Base-by-base conservation (phyloP, 1,139 yeast species). In the Lodderomyces parapsilosis region DNA sequence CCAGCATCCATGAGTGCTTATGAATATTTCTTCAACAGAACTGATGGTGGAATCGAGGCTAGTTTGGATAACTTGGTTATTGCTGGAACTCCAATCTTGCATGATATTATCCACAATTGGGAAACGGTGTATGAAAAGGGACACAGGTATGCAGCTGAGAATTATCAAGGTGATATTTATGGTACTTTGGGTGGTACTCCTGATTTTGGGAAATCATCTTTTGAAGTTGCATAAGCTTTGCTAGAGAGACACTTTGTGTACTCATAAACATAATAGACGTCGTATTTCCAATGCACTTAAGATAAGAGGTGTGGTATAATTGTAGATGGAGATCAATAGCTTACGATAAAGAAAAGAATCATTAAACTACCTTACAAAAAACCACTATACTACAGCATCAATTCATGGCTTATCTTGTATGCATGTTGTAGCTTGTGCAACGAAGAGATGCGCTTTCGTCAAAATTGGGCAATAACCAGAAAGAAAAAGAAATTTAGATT, bases 131-230 rank as follows among this genome's bases (percentile, higher is more conserved):
- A 80, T 60, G 57, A 52, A 42, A 42, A 51, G 2, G 68, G 70
- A 39, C 58, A 58, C 34, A 65, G 68, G 44, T 65, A 68, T 46
- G 59, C 63, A 41, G 67, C 84, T 15, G 63, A 63, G 27, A 80
- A 80, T 65, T 81, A 81, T 56, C 66, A 80, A 44, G 87, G 87
- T 46, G 86, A 81, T 55, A 71, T 78, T 45, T 75, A 68, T 50
- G 81, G 76, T 41, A 68, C 83, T 38, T 68, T 80, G 57, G 81
- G 68, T 22, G 67, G 67, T 7, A 56, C 49, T 17, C 65, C 66
- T 39, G 57, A 62, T 42, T 64, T 62, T 36, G 69, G 69, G 10
- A 58, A 54, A 44, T 9, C 30, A 1, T 42, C 47, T 11, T 58
- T 58, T 40, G 58, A 47, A 18, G 44, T 54, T 18, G 60, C 60